Evolutionary conservation across 805 yeast genomes (phyloP), one percentile per base, ranked within the genome.

Genomic region (Cyberlindnera americana): DNA sequence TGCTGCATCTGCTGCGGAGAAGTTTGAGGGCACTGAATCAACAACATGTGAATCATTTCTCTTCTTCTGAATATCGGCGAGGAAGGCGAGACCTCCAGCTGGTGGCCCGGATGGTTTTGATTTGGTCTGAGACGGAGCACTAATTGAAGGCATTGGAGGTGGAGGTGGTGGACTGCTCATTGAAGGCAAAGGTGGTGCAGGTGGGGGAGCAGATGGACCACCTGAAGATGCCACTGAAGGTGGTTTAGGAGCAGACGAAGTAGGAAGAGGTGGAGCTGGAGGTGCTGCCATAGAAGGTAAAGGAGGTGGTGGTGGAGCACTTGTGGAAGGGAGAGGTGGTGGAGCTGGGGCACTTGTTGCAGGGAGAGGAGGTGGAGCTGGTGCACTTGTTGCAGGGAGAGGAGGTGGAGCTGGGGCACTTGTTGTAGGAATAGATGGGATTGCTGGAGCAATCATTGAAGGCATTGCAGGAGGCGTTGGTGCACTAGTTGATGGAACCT

Each of bases 51-150:
- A 43, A 16, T 78, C 78, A 46, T 72, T 67, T 56, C 83, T 65
- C 53, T 72, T 75, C 28, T 72, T 68, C 44, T 77, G 75, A 35
- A 78, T 78, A 43, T 77, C 75, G 1, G 78, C 78, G 35, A 78
- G 64, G 49, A 78, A 78, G 6, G 85, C 83, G 18, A 77, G 54
- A 1, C 76, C 77, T 22, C 60, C 62, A 12, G 58, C 48, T 19
- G 63, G 50, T 18, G 60, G 45, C 2, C 40, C 29, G 11, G 57
- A 26, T n/a, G 57, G 46, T 18, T 52, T 48, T 21, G 43, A 33
- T 18, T 52, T 48, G 6, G 33, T 11, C 6, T 25, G 25, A 3
- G 38, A 22, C 12, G 54, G 45, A 5, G 44, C 33, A n/a, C 21
- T 22, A 16, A 36, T 16, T 6, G 49, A 37, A 6, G 57, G 61